Conservation (phyloP, 129 eudicot species). For the Lonicera japonica region DNA sequence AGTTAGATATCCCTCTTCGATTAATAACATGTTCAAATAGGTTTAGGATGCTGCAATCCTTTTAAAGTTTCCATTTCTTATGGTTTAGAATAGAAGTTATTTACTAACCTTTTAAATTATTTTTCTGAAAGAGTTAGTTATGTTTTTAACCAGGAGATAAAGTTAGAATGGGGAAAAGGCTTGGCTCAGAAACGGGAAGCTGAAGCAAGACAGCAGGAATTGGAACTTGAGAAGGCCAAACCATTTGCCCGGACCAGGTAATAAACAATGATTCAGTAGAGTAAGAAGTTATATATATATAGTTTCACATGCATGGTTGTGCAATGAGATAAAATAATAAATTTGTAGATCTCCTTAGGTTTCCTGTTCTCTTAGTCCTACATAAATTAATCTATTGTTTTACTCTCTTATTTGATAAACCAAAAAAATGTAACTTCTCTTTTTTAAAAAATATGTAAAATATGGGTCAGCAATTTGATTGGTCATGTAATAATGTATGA, state of each 20-base stretch:
- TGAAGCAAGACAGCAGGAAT: conserved; percentile 63
- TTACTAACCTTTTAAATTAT: not conserved
- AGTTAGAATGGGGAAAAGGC: conserved; percentile 98
- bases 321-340: not conserved
- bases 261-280: not conserved
- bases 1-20: not conserved
- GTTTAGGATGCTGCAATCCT: not conserved
- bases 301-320: not conserved
- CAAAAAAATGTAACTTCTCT: too few relatives aligned
- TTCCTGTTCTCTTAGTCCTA: not conserved
- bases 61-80: not conserved
- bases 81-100: not conserved
- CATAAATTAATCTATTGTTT: not conserved
- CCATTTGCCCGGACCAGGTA: conserved; percentile 98
- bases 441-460: too few relatives aligned
- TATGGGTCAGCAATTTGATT: too few relatives aligned
- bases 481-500: too few relatives aligned
- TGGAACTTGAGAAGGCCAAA: conserved; percentile 77
- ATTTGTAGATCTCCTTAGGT: not conserved
- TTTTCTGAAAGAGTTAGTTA: not conserved
- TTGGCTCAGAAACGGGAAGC: conserved; percentile 94
- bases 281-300: not conserved
- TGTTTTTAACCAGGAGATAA: conserved; percentile 57
- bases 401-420: too few relatives aligned
- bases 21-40: not conserved